Percentiles rank a stretch among this genome's conserved stretches.
Evolutionary conservation across 495 filamentous ascomycete species (phyloP).

Genomic region (Sphaerosporella brunnea): DNA sequence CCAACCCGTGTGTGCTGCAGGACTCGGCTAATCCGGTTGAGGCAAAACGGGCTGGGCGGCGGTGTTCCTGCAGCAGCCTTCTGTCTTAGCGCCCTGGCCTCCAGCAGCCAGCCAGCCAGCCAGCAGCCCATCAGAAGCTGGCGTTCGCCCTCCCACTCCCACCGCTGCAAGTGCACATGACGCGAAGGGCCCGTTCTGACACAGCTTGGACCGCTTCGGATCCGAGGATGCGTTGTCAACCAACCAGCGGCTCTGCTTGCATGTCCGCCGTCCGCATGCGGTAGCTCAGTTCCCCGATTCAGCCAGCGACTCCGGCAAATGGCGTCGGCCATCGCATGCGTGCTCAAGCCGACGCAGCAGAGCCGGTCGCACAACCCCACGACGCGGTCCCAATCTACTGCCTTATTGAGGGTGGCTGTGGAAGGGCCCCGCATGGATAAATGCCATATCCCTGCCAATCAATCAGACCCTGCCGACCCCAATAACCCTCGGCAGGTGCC

Average conservation of each 20-base stretch:
- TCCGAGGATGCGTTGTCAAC: slow-evolving; percentile 10
- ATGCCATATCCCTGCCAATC: slow-evolving; percentile 1
- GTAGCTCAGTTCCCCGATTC: not conserved
- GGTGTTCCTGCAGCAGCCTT: slow-evolving; percentile 20
- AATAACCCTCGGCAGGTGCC: slow-evolving; percentile 9
- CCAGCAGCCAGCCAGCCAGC: slow-evolving; percentile 13
- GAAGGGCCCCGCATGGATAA: not conserved
- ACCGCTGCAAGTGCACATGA: too few species aligned
- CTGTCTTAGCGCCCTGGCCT: slow-evolving; percentile 26
- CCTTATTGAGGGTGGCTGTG: not conserved
- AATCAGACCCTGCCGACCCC: too few species aligned
- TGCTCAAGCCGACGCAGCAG: not conserved
- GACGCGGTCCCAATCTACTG: slow-evolving; percentile 1
- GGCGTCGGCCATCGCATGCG: not conserved
- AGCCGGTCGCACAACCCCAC: not conserved
- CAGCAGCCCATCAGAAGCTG: too few species aligned
- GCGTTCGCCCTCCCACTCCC: too few species aligned
- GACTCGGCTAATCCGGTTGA: too few species aligned
- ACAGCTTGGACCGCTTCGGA: not conserved
- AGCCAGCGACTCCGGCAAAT: not conserved
- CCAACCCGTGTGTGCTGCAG: too few species aligned
- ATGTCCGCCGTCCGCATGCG: slow-evolving; percentile 10
- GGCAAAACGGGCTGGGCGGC: too few species aligned
- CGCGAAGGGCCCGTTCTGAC: too few species aligned
- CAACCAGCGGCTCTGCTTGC: slow-evolving; percentile 13